phyloP scores from a whole-genome alignment of 1,284 basidiomycete genomes.

The Porodaedalea pini region DNA sequence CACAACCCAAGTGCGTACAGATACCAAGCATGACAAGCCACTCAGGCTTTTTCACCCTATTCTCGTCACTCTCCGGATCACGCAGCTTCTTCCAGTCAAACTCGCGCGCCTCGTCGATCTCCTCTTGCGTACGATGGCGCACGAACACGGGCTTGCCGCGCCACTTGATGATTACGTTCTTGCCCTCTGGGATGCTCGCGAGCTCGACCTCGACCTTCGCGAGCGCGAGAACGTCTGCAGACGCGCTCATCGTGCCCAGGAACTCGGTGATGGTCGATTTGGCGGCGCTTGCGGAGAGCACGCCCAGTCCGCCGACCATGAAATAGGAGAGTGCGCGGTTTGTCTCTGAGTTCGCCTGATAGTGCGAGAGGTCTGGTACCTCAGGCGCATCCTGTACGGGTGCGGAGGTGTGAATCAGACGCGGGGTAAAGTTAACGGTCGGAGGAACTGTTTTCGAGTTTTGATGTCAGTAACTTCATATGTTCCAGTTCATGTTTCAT shows the following conservation, averaged over 20 bases:
- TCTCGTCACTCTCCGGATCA: conserved; percentile 91
- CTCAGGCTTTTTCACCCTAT: conserved; percentile 90
- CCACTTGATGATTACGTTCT: conserved; percentile 98
- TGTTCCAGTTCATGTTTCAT: conserved; percentile 5
- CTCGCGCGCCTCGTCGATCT: conserved; percentile 91
- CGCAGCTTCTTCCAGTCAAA: conserved; percentile 85
- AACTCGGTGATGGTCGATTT: conserved; percentile 95
- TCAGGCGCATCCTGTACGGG: conserved; percentile 61
- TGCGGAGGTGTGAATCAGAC: conserved; percentile 71
- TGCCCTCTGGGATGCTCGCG: conserved; percentile 90
- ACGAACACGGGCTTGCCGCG: conserved; percentile 99
- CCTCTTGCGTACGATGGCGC: conserved; percentile 88
- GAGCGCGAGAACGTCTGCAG: conserved; percentile 95
- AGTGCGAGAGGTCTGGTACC: conserved; percentile 87
- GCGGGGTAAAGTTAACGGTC: conserved; percentile 58
- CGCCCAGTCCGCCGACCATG: conserved; percentile 94
- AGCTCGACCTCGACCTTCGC: conserved; percentile 98
- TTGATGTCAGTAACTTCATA: conserved; percentile 16
- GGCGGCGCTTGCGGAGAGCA: conserved; percentile 90
- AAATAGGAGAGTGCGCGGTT: conserved; percentile 94
- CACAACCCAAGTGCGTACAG: conserved; percentile 98
- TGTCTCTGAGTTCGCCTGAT: conserved; percentile 66
- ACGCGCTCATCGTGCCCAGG: conserved; percentile 93
- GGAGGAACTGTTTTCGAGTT: conserved; percentile 40
- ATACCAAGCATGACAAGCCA: conserved; percentile 98